Base-by-base conservation (phyloP, 1,284 basidiomycete species). In the Boletus albobrunnescens region DNA sequence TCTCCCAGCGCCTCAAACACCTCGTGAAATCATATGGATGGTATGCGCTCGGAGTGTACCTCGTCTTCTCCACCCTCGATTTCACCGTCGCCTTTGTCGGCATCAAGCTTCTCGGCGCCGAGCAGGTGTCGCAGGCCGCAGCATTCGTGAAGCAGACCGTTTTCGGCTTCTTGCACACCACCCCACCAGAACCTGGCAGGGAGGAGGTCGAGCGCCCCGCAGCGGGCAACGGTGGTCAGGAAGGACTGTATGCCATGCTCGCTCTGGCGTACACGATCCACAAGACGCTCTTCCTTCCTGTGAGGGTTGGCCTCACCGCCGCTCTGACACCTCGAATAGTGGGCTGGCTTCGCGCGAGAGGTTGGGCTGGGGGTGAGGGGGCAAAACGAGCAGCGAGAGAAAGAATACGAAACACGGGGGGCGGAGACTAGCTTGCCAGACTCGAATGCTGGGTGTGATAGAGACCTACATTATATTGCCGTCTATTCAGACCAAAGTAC, bases 221-320 rank as follows among this genome's bases (percentile, higher is more conserved):
- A 7, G 51, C 53, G 13, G 53, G 57, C 38, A 61, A 63, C 41
- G 66, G 65, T 23, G 76, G 78, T 2, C 74, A 79, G 3, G 86
- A 89, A 59, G 79, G 87, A 23, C 69, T 97, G 8, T 94, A 91
- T 68, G 93, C 94, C 28, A 96, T 97, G 79, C 70, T 93, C 33
- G 81, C 92, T 0, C 73, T 99, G 50, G 95, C 96, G 7, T 99
- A 94, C 67, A 89, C 90, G 8, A 84, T 99, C 45, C 95, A 99
- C 78, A 99, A 99, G 72, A 96, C 93, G 0, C 65, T 93, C 0
- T 85, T 98, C 60, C 65, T 98, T n/a, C 95, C 96, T 6, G 67
- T 98, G 17, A 73, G 96, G 19, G 81, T 97, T 0, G 94, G 91
- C 0, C 67, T 95, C 52, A 97, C 95, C 0, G 93, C 91, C 2